phyloP scores from a whole-genome alignment of 306 rosid genomes.

The Pyrus pyrifolia region DNA sequence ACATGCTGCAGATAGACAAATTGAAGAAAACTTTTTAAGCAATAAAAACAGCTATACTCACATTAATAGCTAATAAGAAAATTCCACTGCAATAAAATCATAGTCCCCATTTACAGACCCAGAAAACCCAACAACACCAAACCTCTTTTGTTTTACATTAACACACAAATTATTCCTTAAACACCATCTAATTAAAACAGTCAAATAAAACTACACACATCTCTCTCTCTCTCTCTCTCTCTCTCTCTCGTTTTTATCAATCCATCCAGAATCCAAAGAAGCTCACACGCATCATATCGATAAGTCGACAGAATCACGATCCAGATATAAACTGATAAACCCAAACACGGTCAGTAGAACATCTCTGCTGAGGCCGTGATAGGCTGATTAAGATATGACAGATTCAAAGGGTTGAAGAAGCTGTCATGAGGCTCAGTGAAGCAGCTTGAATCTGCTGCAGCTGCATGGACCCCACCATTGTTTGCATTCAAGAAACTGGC shows the following conservation, averaged over 20 bases:
- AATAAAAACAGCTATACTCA: neutral
- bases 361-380: constrained; percentile 57
- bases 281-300: neutral
- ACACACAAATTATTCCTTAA: constrained; percentile 39
- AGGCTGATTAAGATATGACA: constrained; percentile 54
- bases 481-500: constrained; percentile 27
- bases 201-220: neutral
- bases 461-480: constrained; percentile 27
- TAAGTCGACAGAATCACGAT: no score
- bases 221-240: neutral
- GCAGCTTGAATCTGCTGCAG: constrained; percentile 10
- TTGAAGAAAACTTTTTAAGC: neutral
- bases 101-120: constrained; percentile 31
- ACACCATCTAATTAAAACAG: constrained; percentile 6
- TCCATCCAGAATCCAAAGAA: neutral
- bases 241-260: neutral
- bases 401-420: constrained; percentile 40
- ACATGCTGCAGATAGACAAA: neutral
- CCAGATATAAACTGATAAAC: neutral
- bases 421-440: constrained; percentile 33
- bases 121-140: constrained; percentile 4
- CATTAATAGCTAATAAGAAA: neutral
- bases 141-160: neutral
- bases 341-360: constrained; percentile 23
- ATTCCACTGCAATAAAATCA: neutral